Evolutionary conservation across 1,139 yeast genomes (phyloP), one percentile per base, ranked within the genome.

Genomic region (Neolecta irregularis): DNA sequence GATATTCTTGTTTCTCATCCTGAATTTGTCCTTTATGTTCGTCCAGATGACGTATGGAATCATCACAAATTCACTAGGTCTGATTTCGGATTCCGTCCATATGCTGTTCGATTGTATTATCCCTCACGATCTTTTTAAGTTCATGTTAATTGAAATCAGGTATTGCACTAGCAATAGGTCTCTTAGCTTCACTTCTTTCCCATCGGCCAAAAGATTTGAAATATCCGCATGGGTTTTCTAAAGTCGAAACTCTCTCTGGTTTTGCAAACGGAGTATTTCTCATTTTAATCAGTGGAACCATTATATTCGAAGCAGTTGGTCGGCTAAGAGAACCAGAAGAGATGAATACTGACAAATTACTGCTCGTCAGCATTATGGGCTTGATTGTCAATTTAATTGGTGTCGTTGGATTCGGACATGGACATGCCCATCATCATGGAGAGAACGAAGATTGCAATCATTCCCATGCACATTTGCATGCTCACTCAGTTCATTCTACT

Each of bases 21-120:
- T 91, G 41, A 91, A 91, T 56, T 72, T 92, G 16, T 69, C 88
- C 2, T 91, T 88, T 56, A 91, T 91, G 99, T 70, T 91, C 49
- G 74, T 91, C 30, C 98, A 91, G 56, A 64, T 88, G 45, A 59
- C 85, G 11, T 91, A 91, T 52, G 85, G 96, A 1, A 77, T 91
- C 56, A 65, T 93, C 44, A 83, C 96, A 1, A 85, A 80, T 50
- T 85, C 96, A 0, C 60, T 91, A 26, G 96, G 98, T 6, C 62
- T 91, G 19, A 58, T 91, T 33, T 81, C 94, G 5, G 99, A 91
- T 50, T 81, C 94, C 3, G 64, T 88, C 35, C 99, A 88, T 55
- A 88, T 88, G 99, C 80, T 93, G 2, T 63, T 88, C 39, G 98
- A 88, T 55, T 31, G 26, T 31, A 19, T 21, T n/a, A n/a, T 31